Percentiles rank a stretch among this genome's conserved stretches.
Conservation (phyloP, 2,329 filamentous ascomycete species). For the Arachnomyces sp. region DNA sequence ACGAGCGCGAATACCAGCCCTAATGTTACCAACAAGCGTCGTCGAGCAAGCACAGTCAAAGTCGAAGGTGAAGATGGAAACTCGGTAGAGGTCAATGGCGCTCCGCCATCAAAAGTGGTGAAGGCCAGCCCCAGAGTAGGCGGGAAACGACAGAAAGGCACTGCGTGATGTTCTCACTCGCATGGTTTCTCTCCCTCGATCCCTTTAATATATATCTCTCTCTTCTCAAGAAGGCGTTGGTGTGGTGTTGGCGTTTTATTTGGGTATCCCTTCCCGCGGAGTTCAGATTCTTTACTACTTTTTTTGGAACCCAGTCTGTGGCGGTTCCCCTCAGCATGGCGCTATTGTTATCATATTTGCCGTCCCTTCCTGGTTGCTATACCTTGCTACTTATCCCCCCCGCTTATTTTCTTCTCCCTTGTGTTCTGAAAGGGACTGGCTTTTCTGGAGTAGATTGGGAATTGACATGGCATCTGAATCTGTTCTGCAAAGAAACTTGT, state of each 20-base stretch:
- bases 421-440: conserved; percentile 2
- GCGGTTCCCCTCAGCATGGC: too few species aligned
- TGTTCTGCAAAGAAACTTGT: too few species aligned
- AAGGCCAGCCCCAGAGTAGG: conserved; percentile 40
- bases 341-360: too few species aligned
- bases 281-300: too few species aligned
- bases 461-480: conserved; percentile 2
- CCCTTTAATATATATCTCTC: not conserved
- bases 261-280: too few species aligned
- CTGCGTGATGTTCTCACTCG: conserved; percentile 3
- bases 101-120: conserved; percentile 30
- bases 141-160: conserved; percentile 40
- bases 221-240: too few species aligned
- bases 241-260: too few species aligned
- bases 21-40: conserved; percentile 51
- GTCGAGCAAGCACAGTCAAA: conserved; percentile 53
- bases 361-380: too few species aligned
- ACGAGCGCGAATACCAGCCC: conserved; percentile 56
- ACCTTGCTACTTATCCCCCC: too few species aligned
- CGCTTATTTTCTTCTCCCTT: not conserved
- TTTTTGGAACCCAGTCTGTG: too few species aligned
- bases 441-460: conserved; percentile 6
- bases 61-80: conserved; percentile 46
- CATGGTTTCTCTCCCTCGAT: conserved; percentile 1
- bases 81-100: conserved; percentile 41